Conservation (phyloP, 805 yeast genomes). For the Cyberlindnera amylophila region DNA sequence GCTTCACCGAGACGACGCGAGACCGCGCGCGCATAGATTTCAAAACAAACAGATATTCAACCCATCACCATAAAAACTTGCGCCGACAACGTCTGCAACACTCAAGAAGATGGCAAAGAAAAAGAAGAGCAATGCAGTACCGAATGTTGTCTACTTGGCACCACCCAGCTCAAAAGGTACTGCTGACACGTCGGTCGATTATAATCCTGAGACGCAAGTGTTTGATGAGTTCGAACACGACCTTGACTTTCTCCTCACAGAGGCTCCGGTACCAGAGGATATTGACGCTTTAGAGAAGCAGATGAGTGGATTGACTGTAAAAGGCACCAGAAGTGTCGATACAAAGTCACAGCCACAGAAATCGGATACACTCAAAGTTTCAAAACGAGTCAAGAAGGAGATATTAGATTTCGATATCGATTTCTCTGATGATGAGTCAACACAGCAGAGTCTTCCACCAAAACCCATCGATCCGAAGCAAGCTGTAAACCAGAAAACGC, state of each 20-base stretch:
- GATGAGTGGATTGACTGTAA: not conserved
- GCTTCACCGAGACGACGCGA: too few species aligned
- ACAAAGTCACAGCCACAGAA: not conserved
- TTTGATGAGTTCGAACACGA: constrained; percentile 20
- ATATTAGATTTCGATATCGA: constrained; percentile 21
- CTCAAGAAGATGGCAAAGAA: constrained; percentile 11
- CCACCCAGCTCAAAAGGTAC: constrained; percentile 5
- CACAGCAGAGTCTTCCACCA: too few species aligned
- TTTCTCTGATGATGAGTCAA: constrained; percentile 10
- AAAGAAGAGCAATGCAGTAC: constrained; percentile 4
- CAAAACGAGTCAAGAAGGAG: constrained; percentile 15
- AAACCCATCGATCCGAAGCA: too few species aligned
- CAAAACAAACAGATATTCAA: too few species aligned
- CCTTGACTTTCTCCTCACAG: constrained; percentile 15
- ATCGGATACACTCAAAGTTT: not conserved
- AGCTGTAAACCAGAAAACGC: not conserved
- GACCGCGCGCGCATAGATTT: too few species aligned
- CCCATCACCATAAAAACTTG: too few species aligned
- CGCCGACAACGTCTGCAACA: too few species aligned
- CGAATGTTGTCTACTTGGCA: constrained; percentile 7
- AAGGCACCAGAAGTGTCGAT: not conserved
- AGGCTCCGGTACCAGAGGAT: not conserved
- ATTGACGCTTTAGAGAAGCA: not conserved
- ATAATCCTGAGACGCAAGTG: constrained; percentile 19
- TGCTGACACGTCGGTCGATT: constrained; percentile 1